A percentile compares a stretch with the other conserved stretches of the same genome.
phyloP scores from a whole-genome alignment of 495 filamentous ascomycete species.

The Lophium mytilinum region DNA sequence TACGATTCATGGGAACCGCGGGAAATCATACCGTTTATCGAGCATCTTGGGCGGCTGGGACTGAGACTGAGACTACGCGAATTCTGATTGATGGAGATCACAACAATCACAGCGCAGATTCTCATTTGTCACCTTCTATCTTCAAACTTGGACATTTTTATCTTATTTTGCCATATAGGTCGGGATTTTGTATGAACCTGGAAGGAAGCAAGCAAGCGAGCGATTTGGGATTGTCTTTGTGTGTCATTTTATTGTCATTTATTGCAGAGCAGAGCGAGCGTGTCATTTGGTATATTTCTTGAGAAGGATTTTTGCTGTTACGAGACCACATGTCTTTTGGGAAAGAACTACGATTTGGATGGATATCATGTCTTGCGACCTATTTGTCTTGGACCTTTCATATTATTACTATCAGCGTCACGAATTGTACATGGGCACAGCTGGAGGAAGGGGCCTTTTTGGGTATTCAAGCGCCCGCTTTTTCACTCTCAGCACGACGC shows the following conservation, averaged over 20 bases:
- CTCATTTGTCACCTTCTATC: constrained; percentile 1
- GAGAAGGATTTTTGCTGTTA: no score
- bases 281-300: constrained; percentile 14
- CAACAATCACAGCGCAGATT: not conserved
- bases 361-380: not conserved
- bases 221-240: constrained; percentile 33
- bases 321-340: no score
- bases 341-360: no score
- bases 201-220: constrained; percentile 36
- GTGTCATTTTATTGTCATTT: constrained; percentile 27
- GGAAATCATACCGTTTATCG: not conserved
- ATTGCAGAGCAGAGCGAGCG: constrained; percentile 26
- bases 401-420: no score
- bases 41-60: constrained; percentile 1
- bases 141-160: constrained; percentile 1
- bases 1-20: not conserved
- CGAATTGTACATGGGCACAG: no score
- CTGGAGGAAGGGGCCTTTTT: no score
- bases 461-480: no score
- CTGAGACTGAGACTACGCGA: not conserved
- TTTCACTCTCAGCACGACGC: not conserved
- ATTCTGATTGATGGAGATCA: not conserved
- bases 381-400: not conserved
- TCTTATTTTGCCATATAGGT: constrained; percentile 1
- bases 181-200: no score